A percentile compares a stretch with the other conserved stretches of the same genome.
phyloP scores from a whole-genome alignment of 768 basidiomycete genomes.

The Collybia nuda region DNA sequence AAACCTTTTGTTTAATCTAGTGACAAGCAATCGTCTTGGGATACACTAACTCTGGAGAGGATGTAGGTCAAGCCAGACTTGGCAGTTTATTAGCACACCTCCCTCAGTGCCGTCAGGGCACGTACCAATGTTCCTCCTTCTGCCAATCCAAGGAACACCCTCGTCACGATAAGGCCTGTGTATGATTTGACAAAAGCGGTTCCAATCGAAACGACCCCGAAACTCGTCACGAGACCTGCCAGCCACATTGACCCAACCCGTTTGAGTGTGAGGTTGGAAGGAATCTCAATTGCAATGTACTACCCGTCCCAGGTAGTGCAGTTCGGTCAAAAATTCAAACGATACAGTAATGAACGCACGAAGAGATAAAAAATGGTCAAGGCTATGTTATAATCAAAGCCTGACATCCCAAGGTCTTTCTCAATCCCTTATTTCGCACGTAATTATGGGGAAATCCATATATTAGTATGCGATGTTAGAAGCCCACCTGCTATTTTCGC shows the following conservation, averaged over 20 bases:
- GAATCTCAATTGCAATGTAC: conserved; percentile 21
- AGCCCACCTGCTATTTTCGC: conserved; percentile 19
- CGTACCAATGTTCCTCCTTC: conserved; percentile 24
- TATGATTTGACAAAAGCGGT: conserved; percentile 22
- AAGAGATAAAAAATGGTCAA: conserved; percentile 34
- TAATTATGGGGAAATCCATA: background rate
- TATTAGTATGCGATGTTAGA: background rate
- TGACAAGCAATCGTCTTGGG: too few relatives aligned
- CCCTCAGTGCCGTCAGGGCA: background rate
- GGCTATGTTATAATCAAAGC: conserved; percentile 34
- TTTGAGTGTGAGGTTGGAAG: conserved; percentile 21
- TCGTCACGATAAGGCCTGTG: conserved; percentile 17
- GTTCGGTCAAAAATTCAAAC: background rate
- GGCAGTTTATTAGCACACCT: background rate
- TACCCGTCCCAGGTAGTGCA: background rate
- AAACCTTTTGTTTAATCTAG: background rate
- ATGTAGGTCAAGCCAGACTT: conserved; percentile 20
- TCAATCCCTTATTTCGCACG: conserved; percentile 20
- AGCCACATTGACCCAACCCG: conserved; percentile 19
- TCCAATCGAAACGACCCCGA: conserved; percentile 17
- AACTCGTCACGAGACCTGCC: conserved; percentile 17
- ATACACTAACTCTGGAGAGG: conserved; percentile 15
- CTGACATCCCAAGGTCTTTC: conserved; percentile 31
- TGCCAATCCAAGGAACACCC: conserved; percentile 23
- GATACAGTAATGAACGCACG: conserved; percentile 1